A percentile compares a stretch with the other conserved stretches of the same genome.
Evolutionary conservation across 768 basidiomycete genomes (phyloP).

Genomic region (Obba rivulosa): DNA sequence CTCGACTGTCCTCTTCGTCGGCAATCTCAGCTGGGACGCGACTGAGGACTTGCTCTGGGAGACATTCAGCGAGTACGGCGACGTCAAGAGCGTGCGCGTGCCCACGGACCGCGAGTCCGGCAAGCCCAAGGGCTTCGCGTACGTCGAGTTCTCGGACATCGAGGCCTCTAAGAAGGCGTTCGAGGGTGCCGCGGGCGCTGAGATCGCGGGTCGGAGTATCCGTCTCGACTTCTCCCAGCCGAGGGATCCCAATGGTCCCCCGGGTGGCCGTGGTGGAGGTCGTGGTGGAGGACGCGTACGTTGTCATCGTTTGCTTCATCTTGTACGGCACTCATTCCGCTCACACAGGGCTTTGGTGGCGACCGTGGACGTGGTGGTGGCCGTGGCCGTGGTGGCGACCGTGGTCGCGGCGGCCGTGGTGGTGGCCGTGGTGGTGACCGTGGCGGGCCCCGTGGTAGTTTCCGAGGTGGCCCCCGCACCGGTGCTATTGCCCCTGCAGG

Average conservation of each 20-base stretch:
- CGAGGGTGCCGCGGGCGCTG: slow-evolving; percentile 58
- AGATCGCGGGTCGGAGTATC: slow-evolving; percentile 76
- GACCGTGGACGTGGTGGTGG: slow-evolving; percentile 38
- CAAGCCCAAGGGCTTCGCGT: slow-evolving; percentile 90
- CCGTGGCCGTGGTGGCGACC: slow-evolving; percentile 29
- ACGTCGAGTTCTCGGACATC: slow-evolving; percentile 87
- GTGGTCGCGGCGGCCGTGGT: slow-evolving; percentile 35
- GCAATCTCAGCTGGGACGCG: slow-evolving; percentile 78
- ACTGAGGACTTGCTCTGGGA: slow-evolving; percentile 86
- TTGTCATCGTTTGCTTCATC: not conserved
- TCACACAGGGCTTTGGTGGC: slow-evolving; percentile 26
- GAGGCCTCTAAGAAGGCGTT: slow-evolving; percentile 79
- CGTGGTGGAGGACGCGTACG: slow-evolving; percentile 18
- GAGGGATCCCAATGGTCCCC: slow-evolving; percentile 48
- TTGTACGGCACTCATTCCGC: slow-evolving; percentile 18
- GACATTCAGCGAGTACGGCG: slow-evolving; percentile 82
- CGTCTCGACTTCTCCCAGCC: slow-evolving; percentile 88
- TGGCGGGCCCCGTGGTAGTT: slow-evolving; percentile 35
- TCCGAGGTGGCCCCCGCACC: slow-evolving; percentile 43
- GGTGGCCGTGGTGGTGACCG: slow-evolving; percentile 33
- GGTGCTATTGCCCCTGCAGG: slow-evolving; percentile 62
- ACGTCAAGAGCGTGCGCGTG: slow-evolving; percentile 80
- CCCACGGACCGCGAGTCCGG: slow-evolving; percentile 93
- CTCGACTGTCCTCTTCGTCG: slow-evolving; percentile 80
- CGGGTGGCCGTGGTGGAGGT: slow-evolving; percentile 39